Conservation (phyloP, 345 rosid genomes). For the Gynandropsis gynandra region DNA sequence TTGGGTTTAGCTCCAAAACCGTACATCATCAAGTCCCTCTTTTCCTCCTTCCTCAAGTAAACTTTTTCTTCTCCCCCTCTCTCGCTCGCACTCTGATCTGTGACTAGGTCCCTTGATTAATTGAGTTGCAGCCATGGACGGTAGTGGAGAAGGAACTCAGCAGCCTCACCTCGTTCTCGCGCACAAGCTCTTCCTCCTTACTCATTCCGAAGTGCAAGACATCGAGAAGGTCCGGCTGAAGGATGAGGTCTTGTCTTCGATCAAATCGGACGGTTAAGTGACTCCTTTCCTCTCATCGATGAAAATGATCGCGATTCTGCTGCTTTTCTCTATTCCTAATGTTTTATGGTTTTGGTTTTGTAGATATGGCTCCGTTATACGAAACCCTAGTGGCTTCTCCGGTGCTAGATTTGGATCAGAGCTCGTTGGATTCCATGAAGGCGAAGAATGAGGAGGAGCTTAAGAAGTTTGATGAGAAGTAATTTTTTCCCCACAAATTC, state of each 20-base stretch:
- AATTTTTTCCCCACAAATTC: constrained; percentile 19
- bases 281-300: constrained; percentile 5
- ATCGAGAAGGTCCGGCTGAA: constrained; percentile 88
- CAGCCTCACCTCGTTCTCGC: constrained; percentile 79
- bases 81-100: constrained; percentile 29
- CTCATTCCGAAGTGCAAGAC: constrained; percentile 70
- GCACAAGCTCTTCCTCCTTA: constrained; percentile 71
- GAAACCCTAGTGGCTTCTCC: constrained; percentile 70
- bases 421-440: constrained; percentile 57
- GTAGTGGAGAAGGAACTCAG: constrained; percentile 66
- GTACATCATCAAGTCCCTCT: background rate
- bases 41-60: constrained; percentile 38
- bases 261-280: constrained; percentile 57
- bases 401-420: constrained; percentile 62
- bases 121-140: constrained; percentile 49
- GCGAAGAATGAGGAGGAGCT: constrained; percentile 64
- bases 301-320: background rate
- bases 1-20: no score
- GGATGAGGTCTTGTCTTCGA: constrained; percentile 67
- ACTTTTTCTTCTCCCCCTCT: constrained; percentile 1
- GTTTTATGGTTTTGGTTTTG: background rate
- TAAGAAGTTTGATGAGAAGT: constrained; percentile 90
- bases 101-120: background rate
- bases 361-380: constrained; percentile 83
- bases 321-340: constrained; percentile 11